phyloP scores from a whole-genome alignment of 352 stramenopile genomes.

The Phytopythium litorale region DNA sequence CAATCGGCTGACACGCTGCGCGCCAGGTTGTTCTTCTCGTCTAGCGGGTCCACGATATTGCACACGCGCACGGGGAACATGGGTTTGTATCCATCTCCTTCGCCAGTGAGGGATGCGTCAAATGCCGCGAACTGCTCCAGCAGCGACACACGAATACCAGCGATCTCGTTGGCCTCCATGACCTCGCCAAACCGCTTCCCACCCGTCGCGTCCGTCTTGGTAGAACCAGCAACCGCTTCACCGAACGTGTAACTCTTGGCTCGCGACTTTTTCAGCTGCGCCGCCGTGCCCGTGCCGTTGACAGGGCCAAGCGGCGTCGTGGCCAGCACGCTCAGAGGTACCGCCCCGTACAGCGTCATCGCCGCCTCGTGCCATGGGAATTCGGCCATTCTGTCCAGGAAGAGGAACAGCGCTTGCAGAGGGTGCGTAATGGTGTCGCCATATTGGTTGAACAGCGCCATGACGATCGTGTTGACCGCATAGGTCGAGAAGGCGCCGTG shows the following conservation, averaged over 20 bases:
- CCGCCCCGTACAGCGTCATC: conserved; percentile 70
- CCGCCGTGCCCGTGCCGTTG: conserved; percentile 5
- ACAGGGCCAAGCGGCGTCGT: conserved; percentile 30
- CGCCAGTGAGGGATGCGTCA: conserved; percentile 26
- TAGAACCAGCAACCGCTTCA: conserved; percentile 5
- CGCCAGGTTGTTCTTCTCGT: conserved; percentile 85
- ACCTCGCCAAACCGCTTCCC: conserved; percentile 9
- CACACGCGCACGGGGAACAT: conserved; percentile 77
- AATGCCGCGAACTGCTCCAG: conserved; percentile 58
- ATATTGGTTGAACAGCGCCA: conserved; percentile 87
- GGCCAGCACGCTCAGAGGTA: conserved; percentile 52
- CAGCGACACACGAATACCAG: conserved; percentile 40
- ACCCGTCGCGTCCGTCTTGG: conserved; percentile 13
- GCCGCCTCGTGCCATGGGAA: conserved; percentile 86
- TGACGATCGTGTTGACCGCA: conserved; percentile 88
- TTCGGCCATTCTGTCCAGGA: conserved; percentile 78
- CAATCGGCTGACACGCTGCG: conserved; percentile 70
- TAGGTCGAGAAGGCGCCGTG: conserved; percentile 79
- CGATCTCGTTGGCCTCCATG: conserved; percentile 43
- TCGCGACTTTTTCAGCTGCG: conserved; percentile 11
- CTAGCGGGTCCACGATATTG: conserved; percentile 88
- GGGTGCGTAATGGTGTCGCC: conserved; percentile 65
- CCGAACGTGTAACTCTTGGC: conserved; percentile 9
- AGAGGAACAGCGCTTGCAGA: conserved; percentile 80
- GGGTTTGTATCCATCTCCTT: conserved; percentile 8